Evolutionary conservation across 345 rosid genomes (phyloP), one percentile per base, ranked within the genome.

Genomic region (Trapa incisa): DNA sequence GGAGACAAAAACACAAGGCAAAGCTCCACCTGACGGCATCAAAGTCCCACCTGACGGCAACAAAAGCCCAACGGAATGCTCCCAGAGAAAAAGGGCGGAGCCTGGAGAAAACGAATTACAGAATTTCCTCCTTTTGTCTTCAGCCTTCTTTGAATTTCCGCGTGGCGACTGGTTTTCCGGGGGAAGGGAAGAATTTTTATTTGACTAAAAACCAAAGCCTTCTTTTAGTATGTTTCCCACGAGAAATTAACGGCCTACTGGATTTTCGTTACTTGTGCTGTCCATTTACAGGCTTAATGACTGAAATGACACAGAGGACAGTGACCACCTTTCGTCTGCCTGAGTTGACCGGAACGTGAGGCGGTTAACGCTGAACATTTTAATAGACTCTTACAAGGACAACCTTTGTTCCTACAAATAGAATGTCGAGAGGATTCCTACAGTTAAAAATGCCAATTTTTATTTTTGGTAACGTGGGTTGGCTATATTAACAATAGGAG

Each of bases 231-330:
- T 42, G 48, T 3, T 45, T 45, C 3, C 22, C 11, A 1, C 32
- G 9, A 45, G 48, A 7, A 45, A 45, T 45, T 12, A 22, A 45
- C 65, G 6, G 65, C 65, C 37, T 15, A 7, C 58, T 22, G 35
- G 14, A 36, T 37, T 43, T 47, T 61, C 69, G 69, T 66, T 17
- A 54, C 68, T 66, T 45, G 11, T 1, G 16, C 6, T 8, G 71
- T 57, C 65, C 12, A 33, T 60, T 60, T 38, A 60, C 32, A 17
- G 1, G 2, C 6, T n/a, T 14, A 17, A 14, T 50, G 22, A 50
- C 1, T 50, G 56, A 17, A 17, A 50, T 6, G 56, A 50, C 22
- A 2, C 48, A 2, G 48, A 13, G 13, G 13, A 45, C 48, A 7
- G 6, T 50, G 35, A 33, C 50, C 12, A 13, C 48, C 12, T 45